Percentiles rank a stretch among this genome's conserved stretches.
phyloP scores from a whole-genome alignment of 441 rosid species.

The Pelargonium australe region DNA sequence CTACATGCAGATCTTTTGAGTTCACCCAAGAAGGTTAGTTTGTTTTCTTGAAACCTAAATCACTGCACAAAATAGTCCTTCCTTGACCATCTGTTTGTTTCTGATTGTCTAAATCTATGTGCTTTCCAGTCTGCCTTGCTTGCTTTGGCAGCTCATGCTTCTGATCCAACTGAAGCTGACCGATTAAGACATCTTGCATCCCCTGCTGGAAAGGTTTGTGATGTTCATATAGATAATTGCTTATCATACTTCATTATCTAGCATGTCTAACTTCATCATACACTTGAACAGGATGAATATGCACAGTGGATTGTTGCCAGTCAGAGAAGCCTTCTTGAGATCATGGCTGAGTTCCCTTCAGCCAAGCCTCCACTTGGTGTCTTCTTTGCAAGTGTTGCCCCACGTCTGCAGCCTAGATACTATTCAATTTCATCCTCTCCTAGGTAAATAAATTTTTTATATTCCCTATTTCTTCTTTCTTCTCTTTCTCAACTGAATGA shows the following conservation, averaged over 20 bases:
- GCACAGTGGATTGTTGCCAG: slow-evolving; percentile 81
- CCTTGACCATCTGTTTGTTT: neutral
- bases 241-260: neutral
- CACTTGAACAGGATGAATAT: slow-evolving; percentile 70
- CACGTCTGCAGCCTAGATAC: slow-evolving; percentile 89
- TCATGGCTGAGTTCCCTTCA: slow-evolving; percentile 85
- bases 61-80: neutral
- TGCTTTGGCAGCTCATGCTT: slow-evolving; percentile 92
- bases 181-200: slow-evolving; percentile 78
- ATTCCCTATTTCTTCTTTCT: neutral
- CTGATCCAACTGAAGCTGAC: slow-evolving; percentile 83
- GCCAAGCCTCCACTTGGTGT: slow-evolving; percentile 59
- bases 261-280: slow-evolving; percentile 11
- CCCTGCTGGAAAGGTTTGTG: slow-evolving; percentile 86
- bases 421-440: slow-evolving; percentile 98
- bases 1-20: slow-evolving; percentile 73
- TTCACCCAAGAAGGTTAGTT: slow-evolving; percentile 93
- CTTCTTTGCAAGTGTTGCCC: slow-evolving; percentile 89
- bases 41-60: slow-evolving; percentile 1
- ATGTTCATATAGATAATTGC: slow-evolving; percentile 9
- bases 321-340: slow-evolving; percentile 95
- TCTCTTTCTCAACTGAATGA: neutral
- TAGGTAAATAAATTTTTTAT: slow-evolving; percentile 38
- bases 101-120: slow-evolving; percentile 7
- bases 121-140: slow-evolving; percentile 68